These are phyloP conservation scores for Leccinum uliginosum DNA, from an alignment of 768 basidiomycete genomes.

Conservation along the genomic window DNA sequence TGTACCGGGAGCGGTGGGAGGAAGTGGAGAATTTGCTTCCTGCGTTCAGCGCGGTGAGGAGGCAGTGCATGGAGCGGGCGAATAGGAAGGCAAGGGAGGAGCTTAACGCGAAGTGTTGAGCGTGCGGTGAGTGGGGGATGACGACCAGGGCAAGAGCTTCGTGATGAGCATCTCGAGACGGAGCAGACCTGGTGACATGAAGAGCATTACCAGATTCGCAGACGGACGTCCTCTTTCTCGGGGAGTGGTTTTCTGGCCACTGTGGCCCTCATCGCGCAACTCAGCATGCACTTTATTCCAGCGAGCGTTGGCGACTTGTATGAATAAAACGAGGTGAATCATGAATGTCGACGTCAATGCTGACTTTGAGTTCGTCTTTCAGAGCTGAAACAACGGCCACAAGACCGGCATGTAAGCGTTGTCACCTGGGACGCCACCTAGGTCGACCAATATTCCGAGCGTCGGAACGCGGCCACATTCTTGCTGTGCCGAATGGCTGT, in stretches of 20 bases:
- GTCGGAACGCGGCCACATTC: too few species aligned
- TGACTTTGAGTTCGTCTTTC: not conserved
- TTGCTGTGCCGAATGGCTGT: not conserved
- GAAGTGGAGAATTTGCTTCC: constrained; percentile 22
- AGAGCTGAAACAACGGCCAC: too few species aligned
- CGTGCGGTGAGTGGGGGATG: not conserved
- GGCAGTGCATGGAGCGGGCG: constrained; percentile 12
- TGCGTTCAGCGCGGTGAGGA: constrained; percentile 19
- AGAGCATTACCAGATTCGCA: not conserved
- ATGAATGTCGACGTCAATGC: not conserved
- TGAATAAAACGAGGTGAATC: not conserved
- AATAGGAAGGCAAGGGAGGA: not conserved
- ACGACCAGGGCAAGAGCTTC: too few species aligned
- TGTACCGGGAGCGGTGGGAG: constrained; percentile 17
- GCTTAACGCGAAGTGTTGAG: not conserved
- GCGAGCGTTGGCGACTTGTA: not conserved
- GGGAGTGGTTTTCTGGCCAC: not conserved
- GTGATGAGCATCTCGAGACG: not conserved
- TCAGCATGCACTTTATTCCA: not conserved
- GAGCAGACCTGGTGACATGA: not conserved
- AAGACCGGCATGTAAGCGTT: not conserved
- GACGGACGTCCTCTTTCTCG: not conserved
- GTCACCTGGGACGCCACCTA: not conserved
- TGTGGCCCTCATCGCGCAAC: not conserved
- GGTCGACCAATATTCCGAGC: too few species aligned